Base-by-base conservation (phyloP, 1,284 basidiomycete species). In the Malassezia pachydermatis region DNA sequence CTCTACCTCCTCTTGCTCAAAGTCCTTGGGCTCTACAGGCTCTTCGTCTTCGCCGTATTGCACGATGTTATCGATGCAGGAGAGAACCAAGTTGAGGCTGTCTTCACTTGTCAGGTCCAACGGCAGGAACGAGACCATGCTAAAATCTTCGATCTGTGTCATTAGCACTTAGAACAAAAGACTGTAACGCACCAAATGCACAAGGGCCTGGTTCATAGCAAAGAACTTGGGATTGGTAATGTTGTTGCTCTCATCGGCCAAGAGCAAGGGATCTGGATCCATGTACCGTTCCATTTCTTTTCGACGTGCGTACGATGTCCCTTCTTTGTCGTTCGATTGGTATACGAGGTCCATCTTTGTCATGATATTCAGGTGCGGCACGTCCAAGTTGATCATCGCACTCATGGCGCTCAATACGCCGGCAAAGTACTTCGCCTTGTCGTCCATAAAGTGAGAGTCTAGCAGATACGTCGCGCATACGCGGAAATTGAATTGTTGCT, bases 341-440 rank as follows among this genome's bases (percentile, higher is more conserved):
- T 59, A 52, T 28, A 98, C 85, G 23, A 99, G 78, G 73, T 99
- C 94, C 92, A 99, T 98, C 75, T 99, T 99, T 47, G 86, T 92
- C 84, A 99, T 88, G 69, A 98, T 76, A 62, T 98, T 98, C 57
- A 99, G 82, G 83, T 89, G 94, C 0, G 89, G 87, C 33, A 95
- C 81, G 66, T 96, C 92, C 23, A 99, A 79, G 60, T 90, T 89
- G 45, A 98, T 86, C 94, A 99, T 99, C 37, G 90, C 88, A 38
- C 86, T 90, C 89, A 98, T 96, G 19, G 94, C 94, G 45, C 85
- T 87, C 49, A 98, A 77, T 1, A 96, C 90, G n/a, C 94, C 94
- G 49, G 89, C 88, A 65, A 99, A 99, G 75, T 90, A 99, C 70
- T 99, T 99, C 70, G 89, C 86, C 65, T 86, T 84, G 75, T 98